Percentiles rank a stretch among this genome's conserved stretches.
phyloP scores from a whole-genome alignment of 177 flowering plant species.

The Tripterygium wilfordii region DNA sequence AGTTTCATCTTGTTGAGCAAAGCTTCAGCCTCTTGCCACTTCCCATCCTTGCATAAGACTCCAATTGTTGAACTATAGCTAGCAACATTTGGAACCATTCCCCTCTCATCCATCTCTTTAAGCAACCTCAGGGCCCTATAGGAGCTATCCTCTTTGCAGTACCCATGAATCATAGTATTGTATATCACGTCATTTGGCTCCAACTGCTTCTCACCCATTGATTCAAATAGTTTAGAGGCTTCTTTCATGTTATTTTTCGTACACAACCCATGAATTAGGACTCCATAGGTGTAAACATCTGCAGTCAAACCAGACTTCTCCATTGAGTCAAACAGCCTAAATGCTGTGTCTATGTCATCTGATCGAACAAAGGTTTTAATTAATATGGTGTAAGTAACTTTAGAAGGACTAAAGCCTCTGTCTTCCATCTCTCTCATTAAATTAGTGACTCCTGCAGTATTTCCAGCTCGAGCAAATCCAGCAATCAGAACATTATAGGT shows the following conservation, averaged over 20 bases:
- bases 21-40: constrained; percentile 52
- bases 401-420: constrained; percentile 48
- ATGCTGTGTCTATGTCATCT: constrained; percentile 54
- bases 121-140: constrained; percentile 59
- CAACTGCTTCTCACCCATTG: constrained; percentile 37
- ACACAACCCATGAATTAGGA: constrained; percentile 61
- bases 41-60: constrained; percentile 60
- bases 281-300: constrained; percentile 56
- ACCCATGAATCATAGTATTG: constrained; percentile 57
- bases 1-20: constrained; percentile 41
- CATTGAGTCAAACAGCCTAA: constrained; percentile 44
- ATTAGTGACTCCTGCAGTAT: constrained; percentile 22
- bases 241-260: constrained; percentile 59
- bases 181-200: constrained; percentile 65
- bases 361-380: constrained; percentile 44
- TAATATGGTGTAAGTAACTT: constrained; percentile 60
- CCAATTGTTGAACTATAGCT: constrained; percentile 47
- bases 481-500: constrained; percentile 58
- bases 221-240: constrained; percentile 50
- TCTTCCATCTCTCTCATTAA: constrained; percentile 65
- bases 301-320: constrained; percentile 45
- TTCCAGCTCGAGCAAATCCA: constrained; percentile 46
- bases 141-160: constrained; percentile 69
- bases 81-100: constrained; percentile 64
- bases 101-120: constrained; percentile 48